Evolutionary conservation across 108 stramenopile species (phyloP).

Genomic region (Pseudonitzschia multistriata): DNA sequence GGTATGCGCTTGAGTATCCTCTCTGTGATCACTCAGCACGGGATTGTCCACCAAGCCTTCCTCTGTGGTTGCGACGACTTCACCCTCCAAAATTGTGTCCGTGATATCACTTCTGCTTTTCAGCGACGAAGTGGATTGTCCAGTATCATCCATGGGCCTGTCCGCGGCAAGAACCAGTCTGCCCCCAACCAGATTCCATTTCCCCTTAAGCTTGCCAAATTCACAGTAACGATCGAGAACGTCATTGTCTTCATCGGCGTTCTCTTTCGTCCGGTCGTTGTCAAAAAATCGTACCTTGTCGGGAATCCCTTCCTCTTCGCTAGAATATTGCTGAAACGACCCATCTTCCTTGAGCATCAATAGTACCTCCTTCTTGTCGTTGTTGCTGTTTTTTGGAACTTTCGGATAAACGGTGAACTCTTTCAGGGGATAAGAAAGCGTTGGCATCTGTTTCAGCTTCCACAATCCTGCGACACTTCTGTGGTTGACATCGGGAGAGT

Average conservation of each 20-base stretch:
- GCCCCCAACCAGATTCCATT: constrained; percentile 75
- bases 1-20: background rate
- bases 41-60: constrained; percentile 54
- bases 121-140: background rate
- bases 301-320: constrained; percentile 18
- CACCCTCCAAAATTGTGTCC: constrained; percentile 74
- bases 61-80: constrained; percentile 51
- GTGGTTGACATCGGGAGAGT: constrained; percentile 53
- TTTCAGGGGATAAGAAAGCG: constrained; percentile 54
- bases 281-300: constrained; percentile 27
- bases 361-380: constrained; percentile 51
- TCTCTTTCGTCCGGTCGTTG: constrained; percentile 33
- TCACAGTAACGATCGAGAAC: constrained; percentile 35
- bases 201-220: constrained; percentile 47
- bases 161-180: constrained; percentile 80
- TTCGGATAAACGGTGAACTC: constrained; percentile 81
- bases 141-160: constrained; percentile 39
- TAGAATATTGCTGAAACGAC: constrained; percentile 64
- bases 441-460: constrained; percentile 34
- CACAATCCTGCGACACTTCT: constrained; percentile 74
- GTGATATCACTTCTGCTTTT: background rate
- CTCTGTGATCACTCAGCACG: constrained; percentile 26
- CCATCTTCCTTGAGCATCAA: constrained; percentile 81
- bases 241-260: constrained; percentile 26
- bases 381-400: constrained; percentile 27